phyloP scores from a whole-genome alignment of 768 basidiomycete species.

The Russula olivacea region DNA sequence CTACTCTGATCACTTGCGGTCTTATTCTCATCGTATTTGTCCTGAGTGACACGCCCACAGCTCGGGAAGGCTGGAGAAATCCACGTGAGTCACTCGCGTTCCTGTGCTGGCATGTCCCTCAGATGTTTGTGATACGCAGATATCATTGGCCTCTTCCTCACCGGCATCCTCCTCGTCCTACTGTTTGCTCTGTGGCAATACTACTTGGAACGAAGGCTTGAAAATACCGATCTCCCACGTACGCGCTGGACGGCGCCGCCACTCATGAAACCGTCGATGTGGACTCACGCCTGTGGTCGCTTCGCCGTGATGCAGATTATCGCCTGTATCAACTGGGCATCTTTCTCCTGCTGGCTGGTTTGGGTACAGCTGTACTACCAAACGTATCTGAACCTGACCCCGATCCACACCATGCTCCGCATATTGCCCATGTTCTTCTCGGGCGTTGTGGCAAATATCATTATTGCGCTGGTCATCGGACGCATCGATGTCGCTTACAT shows the following conservation, averaged over 20 bases:
- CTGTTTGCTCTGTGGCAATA: slow-evolving; percentile 63
- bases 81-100: slow-evolving; percentile 38
- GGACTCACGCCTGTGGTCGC: slow-evolving; percentile 55
- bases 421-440: slow-evolving; percentile 66
- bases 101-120: neutral
- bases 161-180: slow-evolving; percentile 51
- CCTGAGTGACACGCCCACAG: slow-evolving; percentile 60
- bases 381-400: slow-evolving; percentile 47
- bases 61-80: slow-evolving; percentile 55
- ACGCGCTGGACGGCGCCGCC: slow-evolving; percentile 46
- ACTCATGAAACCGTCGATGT: slow-evolving; percentile 57
- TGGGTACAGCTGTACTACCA: slow-evolving; percentile 71
- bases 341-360: slow-evolving; percentile 50
- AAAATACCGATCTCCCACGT: slow-evolving; percentile 18
- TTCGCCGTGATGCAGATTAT: slow-evolving; percentile 57
- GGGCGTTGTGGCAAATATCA: slow-evolving; percentile 56
- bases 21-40: slow-evolving; percentile 69
- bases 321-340: slow-evolving; percentile 59
- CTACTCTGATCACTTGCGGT: slow-evolving; percentile 55
- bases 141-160: slow-evolving; percentile 62
- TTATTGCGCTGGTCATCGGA: slow-evolving; percentile 55
- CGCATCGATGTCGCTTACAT: slow-evolving; percentile 52
- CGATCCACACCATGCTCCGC: slow-evolving; percentile 57
- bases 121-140: slow-evolving; percentile 39
- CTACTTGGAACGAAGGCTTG: slow-evolving; percentile 43